Evolutionary conservation across 495 filamentous ascomycete species (phyloP).

Genomic region (Penicillium paradoxum): DNA sequence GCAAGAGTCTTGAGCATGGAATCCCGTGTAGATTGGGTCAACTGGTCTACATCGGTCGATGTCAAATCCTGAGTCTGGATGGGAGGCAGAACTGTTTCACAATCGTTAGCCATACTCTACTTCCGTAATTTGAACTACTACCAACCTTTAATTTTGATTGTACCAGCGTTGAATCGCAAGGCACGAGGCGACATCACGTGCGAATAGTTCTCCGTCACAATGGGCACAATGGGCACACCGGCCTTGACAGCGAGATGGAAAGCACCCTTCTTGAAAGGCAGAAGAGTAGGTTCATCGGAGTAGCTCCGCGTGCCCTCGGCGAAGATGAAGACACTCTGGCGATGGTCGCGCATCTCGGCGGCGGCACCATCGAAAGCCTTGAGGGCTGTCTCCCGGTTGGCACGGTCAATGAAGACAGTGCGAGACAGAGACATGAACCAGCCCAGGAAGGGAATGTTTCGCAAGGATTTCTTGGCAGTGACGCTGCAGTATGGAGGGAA

Average conservation of each 20-base stretch:
- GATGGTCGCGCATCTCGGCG: conserved; percentile 64
- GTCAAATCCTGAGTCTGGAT: conserved; percentile 77
- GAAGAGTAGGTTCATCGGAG: conserved; percentile 67
- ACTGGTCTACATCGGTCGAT: conserved; percentile 72
- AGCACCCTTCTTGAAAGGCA: conserved; percentile 96
- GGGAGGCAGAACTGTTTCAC: conserved; percentile 65
- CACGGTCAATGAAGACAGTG: conserved; percentile 91
- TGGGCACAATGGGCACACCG: conserved; percentile 83
- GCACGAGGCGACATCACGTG: conserved; percentile 70
- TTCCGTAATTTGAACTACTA: neutral
- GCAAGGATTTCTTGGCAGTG: conserved; percentile 84
- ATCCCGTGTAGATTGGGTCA: conserved; percentile 65
- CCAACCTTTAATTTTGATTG: conserved; percentile 75
- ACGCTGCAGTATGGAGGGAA: conserved; percentile 92
- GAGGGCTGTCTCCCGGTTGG: conserved; percentile 73
- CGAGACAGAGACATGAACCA: conserved; percentile 94
- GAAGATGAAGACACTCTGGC: conserved; percentile 90
- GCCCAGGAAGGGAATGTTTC: conserved; percentile 78
- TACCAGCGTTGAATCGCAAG: conserved; percentile 65
- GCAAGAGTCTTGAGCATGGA: conserved; percentile 75
- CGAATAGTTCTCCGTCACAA: conserved; percentile 80
- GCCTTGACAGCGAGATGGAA: conserved; percentile 96
- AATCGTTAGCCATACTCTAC: neutral
- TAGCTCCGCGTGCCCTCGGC: conserved; percentile 93
- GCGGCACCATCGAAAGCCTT: conserved; percentile 81